Evolutionary conservation across 2,329 filamentous ascomycete species (phyloP).

Genomic region (Colletotrichum endophyticum): DNA sequence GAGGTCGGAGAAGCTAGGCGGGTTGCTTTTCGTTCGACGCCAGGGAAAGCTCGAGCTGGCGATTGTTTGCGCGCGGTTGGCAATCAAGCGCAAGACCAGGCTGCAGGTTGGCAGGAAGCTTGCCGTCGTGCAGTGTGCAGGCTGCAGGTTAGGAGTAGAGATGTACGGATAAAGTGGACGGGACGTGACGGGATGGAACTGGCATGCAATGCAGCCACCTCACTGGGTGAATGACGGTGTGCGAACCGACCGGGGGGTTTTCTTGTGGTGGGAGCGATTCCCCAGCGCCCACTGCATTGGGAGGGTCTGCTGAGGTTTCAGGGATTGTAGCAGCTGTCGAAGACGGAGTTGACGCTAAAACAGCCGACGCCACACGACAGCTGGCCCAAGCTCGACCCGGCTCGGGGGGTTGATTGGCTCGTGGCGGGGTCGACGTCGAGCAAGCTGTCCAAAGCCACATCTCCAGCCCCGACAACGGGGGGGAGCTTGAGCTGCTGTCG

Average conservation of each 20-base stretch:
- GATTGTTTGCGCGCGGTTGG: neutral
- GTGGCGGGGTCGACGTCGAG: neutral
- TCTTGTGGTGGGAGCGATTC: neutral
- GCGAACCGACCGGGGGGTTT: conserved; percentile 7
- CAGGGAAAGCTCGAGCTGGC: neutral
- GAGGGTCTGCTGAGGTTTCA: conserved; percentile 14
- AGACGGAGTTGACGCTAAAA: conserved; percentile 3
- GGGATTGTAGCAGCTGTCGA: conserved; percentile 17
- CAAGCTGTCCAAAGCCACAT: conserved; percentile 17
- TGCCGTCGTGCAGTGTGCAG: neutral
- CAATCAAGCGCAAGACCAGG: neutral
- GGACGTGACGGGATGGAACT: neutral
- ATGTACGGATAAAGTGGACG: neutral
- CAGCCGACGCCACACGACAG: conserved; percentile 8
- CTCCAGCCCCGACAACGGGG: conserved; percentile 3
- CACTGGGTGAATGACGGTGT: conserved; percentile 20
- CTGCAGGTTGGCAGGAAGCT: conserved; percentile 3
- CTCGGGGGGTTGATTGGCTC: neutral
- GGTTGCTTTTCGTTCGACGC: neutral
- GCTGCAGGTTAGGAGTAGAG: neutral
- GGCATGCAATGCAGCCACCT: conserved; percentile 6
- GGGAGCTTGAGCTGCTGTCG: conserved; percentile 12
- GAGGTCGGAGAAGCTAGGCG: conserved; percentile 1
- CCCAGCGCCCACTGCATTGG: neutral
- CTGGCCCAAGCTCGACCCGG: neutral